phyloP scores from a whole-genome alignment of 768 basidiomycete genomes.

The Tulasnella sp. region DNA sequence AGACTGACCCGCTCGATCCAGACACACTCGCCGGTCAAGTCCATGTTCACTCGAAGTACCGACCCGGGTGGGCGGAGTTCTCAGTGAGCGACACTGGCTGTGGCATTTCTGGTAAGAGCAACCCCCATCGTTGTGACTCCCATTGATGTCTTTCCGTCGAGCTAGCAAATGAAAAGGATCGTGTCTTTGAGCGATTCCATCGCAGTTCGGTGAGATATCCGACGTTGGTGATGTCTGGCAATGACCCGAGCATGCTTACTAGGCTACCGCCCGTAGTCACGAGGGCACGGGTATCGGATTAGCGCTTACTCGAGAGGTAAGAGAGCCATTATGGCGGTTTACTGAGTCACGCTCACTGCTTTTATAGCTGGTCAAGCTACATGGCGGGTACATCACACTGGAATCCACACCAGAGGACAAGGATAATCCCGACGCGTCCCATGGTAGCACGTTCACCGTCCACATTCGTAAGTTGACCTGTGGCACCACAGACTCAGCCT shows the following conservation, averaged over 20 bases:
- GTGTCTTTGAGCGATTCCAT: conserved; percentile 48
- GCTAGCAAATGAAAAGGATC: conserved; percentile 39
- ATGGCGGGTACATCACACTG: conserved; percentile 45
- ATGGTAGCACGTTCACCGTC: conserved; percentile 46
- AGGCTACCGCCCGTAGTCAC: conserved; percentile 44
- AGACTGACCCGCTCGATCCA: conserved; percentile 42
- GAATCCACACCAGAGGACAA: conserved; percentile 42
- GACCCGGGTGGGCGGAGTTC: conserved; percentile 41
- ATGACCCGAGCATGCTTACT: conserved; percentile 12
- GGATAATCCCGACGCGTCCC: conserved; percentile 41
- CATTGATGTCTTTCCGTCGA: background rate
- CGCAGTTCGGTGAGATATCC: conserved; percentile 41
- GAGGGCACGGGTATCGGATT: conserved; percentile 48
- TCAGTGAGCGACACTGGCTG: conserved; percentile 48
- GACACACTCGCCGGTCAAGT: conserved; percentile 45
- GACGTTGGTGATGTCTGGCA: background rate
- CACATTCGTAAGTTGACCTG: conserved; percentile 38
- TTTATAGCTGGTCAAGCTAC: conserved; percentile 43
- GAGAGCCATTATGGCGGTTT: background rate
- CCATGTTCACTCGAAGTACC: conserved; percentile 42
- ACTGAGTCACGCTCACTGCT: background rate
- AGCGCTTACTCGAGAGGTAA: conserved; percentile 43
- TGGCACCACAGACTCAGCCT: background rate
- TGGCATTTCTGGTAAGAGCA: conserved; percentile 45
- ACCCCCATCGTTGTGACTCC: background rate